phyloP scores from a whole-genome alignment of 768 basidiomycete genomes.

The Mycena pura region DNA sequence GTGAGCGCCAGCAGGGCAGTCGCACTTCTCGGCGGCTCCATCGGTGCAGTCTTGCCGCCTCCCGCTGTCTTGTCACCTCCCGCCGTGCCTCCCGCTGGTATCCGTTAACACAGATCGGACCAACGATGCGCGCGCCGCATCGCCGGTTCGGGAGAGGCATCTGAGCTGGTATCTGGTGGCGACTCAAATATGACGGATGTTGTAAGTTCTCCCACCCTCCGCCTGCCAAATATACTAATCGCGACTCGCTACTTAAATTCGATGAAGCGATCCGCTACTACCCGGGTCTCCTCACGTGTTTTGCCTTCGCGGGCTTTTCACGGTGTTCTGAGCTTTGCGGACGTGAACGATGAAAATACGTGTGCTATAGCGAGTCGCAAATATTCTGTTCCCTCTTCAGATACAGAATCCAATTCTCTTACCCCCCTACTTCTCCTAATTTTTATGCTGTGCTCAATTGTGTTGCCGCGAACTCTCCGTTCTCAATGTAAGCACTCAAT shows the following conservation, averaged over 20 bases:
- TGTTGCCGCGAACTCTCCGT: background rate
- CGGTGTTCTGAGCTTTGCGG: conserved; percentile 7
- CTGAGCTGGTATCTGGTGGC: no score
- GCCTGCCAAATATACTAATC: background rate
- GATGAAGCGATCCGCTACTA: background rate
- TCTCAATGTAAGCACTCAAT: background rate
- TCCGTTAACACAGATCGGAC: no score
- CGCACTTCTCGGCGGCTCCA: background rate
- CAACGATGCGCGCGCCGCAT: no score
- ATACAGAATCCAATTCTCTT: background rate
- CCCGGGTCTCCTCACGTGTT: background rate
- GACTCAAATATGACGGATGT: background rate
- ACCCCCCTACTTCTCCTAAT: background rate
- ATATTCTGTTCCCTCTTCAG: conserved; percentile 8
- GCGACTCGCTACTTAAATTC: conserved; percentile 1
- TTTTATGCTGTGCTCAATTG: background rate
- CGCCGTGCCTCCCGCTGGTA: background rate
- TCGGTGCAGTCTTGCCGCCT: background rate
- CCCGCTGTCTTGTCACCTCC: background rate
- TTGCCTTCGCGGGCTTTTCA: background rate
- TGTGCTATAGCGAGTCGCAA: conserved; percentile 6
- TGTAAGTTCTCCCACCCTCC: background rate
- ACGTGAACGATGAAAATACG: background rate
- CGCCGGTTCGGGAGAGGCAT: no score
- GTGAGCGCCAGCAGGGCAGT: background rate